Evolutionary conservation across 2,329 filamentous ascomycete species (phyloP).

Genomic region (Botrytis byssoidea): DNA sequence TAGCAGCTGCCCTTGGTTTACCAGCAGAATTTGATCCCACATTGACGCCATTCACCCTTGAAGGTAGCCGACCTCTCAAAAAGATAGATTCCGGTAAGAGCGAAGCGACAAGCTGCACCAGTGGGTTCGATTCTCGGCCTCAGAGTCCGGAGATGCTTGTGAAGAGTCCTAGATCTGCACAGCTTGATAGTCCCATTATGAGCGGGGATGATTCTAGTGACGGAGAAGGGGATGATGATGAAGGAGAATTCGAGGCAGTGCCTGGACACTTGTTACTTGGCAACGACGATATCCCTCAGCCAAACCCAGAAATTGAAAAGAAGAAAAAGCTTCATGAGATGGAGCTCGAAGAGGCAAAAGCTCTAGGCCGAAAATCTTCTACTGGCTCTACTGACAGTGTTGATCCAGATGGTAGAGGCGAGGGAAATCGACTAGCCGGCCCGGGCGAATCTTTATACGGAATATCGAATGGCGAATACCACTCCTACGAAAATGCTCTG

Average conservation of each 20-base stretch:
- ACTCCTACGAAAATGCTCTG: slow-evolving; percentile 19
- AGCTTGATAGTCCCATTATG: slow-evolving; percentile 33
- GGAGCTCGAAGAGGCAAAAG: slow-evolving; percentile 58
- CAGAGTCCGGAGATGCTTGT: slow-evolving; percentile 42
- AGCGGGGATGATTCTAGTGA: slow-evolving; percentile 42
- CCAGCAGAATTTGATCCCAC: slow-evolving; percentile 63
- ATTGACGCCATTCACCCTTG: slow-evolving; percentile 53
- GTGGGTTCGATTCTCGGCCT: slow-evolving; percentile 39
- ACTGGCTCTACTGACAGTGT: slow-evolving; percentile 26
- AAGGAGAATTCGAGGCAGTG: slow-evolving; percentile 39
- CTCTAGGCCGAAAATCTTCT: slow-evolving; percentile 41
- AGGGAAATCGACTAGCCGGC: slow-evolving; percentile 20
- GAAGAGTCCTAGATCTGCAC: slow-evolving; percentile 45
- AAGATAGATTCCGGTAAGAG: slow-evolving; percentile 35
- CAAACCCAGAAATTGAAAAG: slow-evolving; percentile 36
- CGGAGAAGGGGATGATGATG: slow-evolving; percentile 40
- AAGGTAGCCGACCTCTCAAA: slow-evolving; percentile 25
- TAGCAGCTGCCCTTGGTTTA: slow-evolving; percentile 61
- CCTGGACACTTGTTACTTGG: slow-evolving; percentile 34
- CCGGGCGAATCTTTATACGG: slow-evolving; percentile 18
- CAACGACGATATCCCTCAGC: slow-evolving; percentile 23
- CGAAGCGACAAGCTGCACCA: slow-evolving; percentile 28
- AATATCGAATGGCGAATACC: slow-evolving; percentile 18
- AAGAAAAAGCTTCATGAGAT: slow-evolving; percentile 58
- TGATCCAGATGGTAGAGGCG: slow-evolving; percentile 13